Conservation (phyloP, 2,329 filamentous ascomycete genomes). For the Epichloe sylvatica region DNA sequence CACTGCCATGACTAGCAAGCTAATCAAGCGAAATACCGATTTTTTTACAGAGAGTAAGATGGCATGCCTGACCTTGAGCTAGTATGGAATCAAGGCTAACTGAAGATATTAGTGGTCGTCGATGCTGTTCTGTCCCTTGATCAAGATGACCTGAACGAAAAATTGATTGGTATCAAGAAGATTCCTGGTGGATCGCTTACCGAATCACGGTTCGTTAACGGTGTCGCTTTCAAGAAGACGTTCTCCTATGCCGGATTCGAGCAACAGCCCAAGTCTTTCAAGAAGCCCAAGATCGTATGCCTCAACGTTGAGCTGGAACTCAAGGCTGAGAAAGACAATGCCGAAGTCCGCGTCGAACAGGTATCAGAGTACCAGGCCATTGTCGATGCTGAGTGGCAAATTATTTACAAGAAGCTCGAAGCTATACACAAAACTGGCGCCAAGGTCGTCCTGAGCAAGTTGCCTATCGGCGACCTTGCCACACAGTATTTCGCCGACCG, state of each 20-base stretch:
- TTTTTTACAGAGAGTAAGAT: conserved; percentile 89
- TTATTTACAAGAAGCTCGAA: conserved; percentile 99
- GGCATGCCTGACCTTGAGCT: conserved; percentile 12
- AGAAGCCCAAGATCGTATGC: conserved; percentile 89
- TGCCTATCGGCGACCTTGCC: conserved; percentile 92
- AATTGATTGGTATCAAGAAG: conserved; percentile 96
- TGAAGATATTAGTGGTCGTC: conserved; percentile 62
- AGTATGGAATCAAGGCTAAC: conserved; percentile 13
- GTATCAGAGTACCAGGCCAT: conserved; percentile 99
- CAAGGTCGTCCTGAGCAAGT: conserved; percentile 92
- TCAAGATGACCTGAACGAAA: conserved; percentile 94
- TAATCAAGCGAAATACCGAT: conserved; percentile 90
- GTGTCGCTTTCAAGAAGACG: conserved; percentile 98
- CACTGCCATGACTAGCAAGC: conserved; percentile 98
- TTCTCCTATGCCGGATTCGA: conserved; percentile 99
- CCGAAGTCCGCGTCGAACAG: conserved; percentile 93
- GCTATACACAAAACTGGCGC: conserved; percentile 85
- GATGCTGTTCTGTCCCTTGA: conserved; percentile 91
- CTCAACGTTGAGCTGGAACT: conserved; percentile 95
- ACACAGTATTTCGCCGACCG: conserved; percentile 97
- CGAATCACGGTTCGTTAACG: conserved; percentile 92
- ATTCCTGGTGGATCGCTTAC: conserved; percentile 91
- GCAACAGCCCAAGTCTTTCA: conserved; percentile 94
- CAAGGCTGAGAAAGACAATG: conserved; percentile 98
- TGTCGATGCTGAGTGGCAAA: conserved; percentile 98